phyloP scores from a whole-genome alignment of 805 yeast genomes.

The Grigorovia humatica region DNA sequence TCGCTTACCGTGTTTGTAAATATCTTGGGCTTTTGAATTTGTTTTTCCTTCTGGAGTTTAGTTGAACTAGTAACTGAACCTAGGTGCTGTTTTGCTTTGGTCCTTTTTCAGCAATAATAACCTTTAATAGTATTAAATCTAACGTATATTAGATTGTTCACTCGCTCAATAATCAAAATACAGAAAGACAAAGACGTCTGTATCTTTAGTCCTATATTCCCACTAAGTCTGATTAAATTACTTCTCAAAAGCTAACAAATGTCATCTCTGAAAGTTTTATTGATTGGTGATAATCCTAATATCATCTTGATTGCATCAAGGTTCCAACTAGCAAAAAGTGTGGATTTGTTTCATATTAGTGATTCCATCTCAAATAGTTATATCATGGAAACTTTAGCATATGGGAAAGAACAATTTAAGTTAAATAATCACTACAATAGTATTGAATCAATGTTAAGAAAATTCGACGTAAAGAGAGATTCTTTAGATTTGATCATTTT shows the following conservation, averaged over 20 bases:
- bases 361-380: constrained; percentile 16
- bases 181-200: too few relatives aligned
- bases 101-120: too few relatives aligned
- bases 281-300: constrained; percentile 25
- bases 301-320: constrained; percentile 24
- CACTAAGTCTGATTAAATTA: too few relatives aligned
- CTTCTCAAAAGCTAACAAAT: background rate
- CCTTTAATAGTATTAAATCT: too few relatives aligned
- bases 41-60: too few relatives aligned
- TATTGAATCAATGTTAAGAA: constrained; percentile 8
- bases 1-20: too few relatives aligned
- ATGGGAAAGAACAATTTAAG: constrained; percentile 20
- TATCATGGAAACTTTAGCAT: constrained; percentile 18
- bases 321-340: constrained; percentile 28
- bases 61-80: too few relatives aligned
- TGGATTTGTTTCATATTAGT: constrained; percentile 25
- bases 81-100: too few relatives aligned
- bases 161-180: too few relatives aligned
- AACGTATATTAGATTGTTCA: too few relatives aligned
- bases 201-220: too few relatives aligned
- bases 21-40: too few relatives aligned
- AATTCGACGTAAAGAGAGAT: background rate
- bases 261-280: constrained; percentile 22
- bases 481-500: constrained; percentile 35
- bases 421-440: constrained; percentile 22